Percentiles rank a stretch among this genome's conserved stretches.
These are phyloP conservation scores for Ramaria sp. DNA, from an alignment of 768 basidiomycete species.

Conservation along the genomic window DNA sequence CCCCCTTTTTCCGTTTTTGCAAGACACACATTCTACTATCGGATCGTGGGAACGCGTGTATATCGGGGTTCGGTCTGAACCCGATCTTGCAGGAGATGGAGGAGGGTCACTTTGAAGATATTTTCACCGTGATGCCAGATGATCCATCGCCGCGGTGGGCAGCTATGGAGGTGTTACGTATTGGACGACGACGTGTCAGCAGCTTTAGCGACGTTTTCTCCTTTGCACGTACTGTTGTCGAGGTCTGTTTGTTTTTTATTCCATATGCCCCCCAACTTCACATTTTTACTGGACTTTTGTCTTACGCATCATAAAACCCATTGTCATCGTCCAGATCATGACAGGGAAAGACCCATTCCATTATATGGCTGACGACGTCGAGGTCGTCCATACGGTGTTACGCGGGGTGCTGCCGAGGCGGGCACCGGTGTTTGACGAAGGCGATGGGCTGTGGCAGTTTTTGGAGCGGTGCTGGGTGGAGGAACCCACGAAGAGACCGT, in stretches of 20 bases:
- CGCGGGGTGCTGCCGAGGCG: neutral
- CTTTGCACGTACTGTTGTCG: slow-evolving; percentile 2
- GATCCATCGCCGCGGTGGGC: slow-evolving; percentile 4
- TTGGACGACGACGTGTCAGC: neutral
- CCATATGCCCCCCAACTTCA: neutral
- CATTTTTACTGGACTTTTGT: neutral
- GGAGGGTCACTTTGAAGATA: neutral
- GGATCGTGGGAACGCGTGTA: neutral
- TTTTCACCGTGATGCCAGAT: neutral
- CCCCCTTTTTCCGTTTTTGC: too few species aligned
- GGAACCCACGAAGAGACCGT: neutral
- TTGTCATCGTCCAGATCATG: slow-evolving; percentile 1
- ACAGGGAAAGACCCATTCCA: slow-evolving; percentile 1
- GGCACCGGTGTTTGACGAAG: neutral
- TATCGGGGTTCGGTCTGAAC: slow-evolving; percentile 7
- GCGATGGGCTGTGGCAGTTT: slow-evolving; percentile 1
- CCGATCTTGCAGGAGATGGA: slow-evolving; percentile 1
- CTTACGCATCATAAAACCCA: neutral
- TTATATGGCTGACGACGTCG: neutral
- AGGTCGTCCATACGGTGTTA: neutral
- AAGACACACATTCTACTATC: neutral
- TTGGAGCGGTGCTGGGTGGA: slow-evolving; percentile 7
- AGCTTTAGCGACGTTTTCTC: slow-evolving; percentile 3
- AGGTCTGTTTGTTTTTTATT: slow-evolving; percentile 5
- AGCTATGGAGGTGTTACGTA: slow-evolving; percentile 1